Percentiles rank a stretch among this genome's conserved stretches.
These are phyloP conservation scores for Sindora glabra DNA, from an alignment of 306 rosid genomes.

Conservation along the genomic window DNA sequence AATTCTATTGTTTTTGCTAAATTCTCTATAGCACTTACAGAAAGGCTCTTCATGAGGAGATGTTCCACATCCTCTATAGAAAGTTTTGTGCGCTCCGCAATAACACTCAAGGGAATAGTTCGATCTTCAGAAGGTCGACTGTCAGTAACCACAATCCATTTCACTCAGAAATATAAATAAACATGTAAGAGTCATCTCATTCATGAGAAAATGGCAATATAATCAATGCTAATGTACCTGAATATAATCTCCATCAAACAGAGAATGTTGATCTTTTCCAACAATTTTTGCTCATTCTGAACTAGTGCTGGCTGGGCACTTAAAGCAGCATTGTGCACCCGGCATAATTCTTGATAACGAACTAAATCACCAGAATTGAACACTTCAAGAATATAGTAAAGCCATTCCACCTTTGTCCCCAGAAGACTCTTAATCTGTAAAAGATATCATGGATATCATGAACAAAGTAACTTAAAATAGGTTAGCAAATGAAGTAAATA, in stretches of 20 bases:
- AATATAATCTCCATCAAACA: conserved; percentile 99
- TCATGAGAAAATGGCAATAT: neutral
- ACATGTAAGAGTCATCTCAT: neutral
- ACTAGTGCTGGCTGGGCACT: conserved; percentile 93
- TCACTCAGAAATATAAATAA: neutral
- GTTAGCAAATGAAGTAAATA: neutral
- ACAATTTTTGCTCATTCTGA: conserved; percentile 76
- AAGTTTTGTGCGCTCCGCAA: conserved; percentile 92
- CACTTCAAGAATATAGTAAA: conserved; percentile 90
- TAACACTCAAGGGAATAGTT: conserved; percentile 82
- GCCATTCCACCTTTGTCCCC: conserved; percentile 99
- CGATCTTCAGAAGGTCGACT: conserved; percentile 97
- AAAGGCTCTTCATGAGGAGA: conserved; percentile 95
- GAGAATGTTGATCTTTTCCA: conserved; percentile 94
- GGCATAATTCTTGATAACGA: conserved; percentile 89
- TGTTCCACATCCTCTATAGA: conserved; percentile 95
- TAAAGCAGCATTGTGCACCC: conserved; percentile 79
- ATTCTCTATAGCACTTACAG: conserved; percentile 53
- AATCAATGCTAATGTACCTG: conserved; percentile 44
- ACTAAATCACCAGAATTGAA: conserved; percentile 90
- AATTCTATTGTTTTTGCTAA: neutral
- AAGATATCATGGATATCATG: conserved; percentile 1
- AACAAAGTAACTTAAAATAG: neutral
- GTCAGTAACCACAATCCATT: conserved; percentile 28
- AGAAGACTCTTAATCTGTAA: conserved; percentile 75